These are phyloP conservation scores for Cichorium intybus DNA, from an alignment of 140 eudicot genomes.

Conservation along the genomic window DNA sequence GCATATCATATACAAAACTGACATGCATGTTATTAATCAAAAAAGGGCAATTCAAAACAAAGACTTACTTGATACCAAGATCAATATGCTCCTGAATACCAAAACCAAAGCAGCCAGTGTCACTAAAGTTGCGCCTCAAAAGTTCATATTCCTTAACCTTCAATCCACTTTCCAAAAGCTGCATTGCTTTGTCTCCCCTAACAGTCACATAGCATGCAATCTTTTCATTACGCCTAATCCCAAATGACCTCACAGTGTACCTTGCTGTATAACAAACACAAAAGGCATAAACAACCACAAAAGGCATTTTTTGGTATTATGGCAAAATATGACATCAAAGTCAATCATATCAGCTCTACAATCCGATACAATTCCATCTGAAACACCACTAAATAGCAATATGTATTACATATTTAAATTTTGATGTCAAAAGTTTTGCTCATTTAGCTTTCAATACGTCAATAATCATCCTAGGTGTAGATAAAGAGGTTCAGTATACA, in stretches of 20 bases:
- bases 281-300: not conserved
- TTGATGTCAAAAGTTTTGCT: not conserved
- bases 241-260: slow-evolving; percentile 72
- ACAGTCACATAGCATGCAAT: slow-evolving; percentile 86
- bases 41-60: not conserved
- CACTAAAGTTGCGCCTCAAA: slow-evolving; percentile 68
- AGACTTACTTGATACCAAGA: slow-evolving; percentile 67
- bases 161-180: slow-evolving; percentile 64
- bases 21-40: too few relatives aligned
- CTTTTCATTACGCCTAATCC: slow-evolving; percentile 83
- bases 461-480: too few relatives aligned
- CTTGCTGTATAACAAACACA: slow-evolving; percentile 39
- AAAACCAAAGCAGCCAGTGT: slow-evolving; percentile 57
- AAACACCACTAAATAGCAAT: too few relatives aligned
- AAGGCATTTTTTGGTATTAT: not conserved
- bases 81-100: slow-evolving; percentile 64
- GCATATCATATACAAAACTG: too few relatives aligned
- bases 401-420: too few relatives aligned
- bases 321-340: not conserved
- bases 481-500: not conserved
- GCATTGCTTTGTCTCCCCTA: slow-evolving; percentile 76
- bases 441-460: too few relatives aligned
- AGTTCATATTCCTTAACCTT: slow-evolving; percentile 73
- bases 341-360: not conserved
- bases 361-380: too few relatives aligned